Evolutionary conservation across 75 land plant species (phyloP).

Genomic region (Gnetum montanum): DNA sequence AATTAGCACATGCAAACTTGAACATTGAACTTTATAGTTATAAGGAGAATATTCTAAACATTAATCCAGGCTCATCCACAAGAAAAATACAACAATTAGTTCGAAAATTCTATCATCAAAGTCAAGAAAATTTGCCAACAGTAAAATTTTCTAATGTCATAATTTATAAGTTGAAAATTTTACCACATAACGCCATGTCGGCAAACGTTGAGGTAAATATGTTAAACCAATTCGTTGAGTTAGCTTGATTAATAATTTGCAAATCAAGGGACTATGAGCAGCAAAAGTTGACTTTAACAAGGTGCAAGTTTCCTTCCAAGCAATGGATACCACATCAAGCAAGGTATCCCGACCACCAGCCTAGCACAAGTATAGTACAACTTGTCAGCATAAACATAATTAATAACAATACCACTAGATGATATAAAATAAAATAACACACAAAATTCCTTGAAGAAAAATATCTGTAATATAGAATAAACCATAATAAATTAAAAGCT

Average conservation of each 20-base stretch:
- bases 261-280: conserved; percentile 72
- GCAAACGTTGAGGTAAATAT: conserved; percentile 69
- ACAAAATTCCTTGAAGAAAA: not conserved
- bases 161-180: no score
- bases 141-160: no score
- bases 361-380: conserved; percentile 47
- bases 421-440: not conserved
- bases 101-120: no score
- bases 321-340: conserved; percentile 37
- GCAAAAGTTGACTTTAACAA: conserved; percentile 57
- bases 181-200: conserved; percentile 90
- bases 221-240: conserved; percentile 79
- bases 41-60: no score
- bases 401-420: no score
- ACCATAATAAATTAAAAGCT: no score
- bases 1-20: no score
- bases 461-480: not conserved
- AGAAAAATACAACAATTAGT: no score
- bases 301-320: conserved; percentile 57
- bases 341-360: conserved; percentile 65
- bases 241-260: conserved; percentile 80
- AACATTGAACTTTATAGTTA: no score
- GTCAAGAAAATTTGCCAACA: no score
- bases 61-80: no score
- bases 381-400: no score